These are phyloP conservation scores for Aspergillus bombycis DNA, from an alignment of 2,329 filamentous ascomycete genomes.

Conservation along the genomic window DNA sequence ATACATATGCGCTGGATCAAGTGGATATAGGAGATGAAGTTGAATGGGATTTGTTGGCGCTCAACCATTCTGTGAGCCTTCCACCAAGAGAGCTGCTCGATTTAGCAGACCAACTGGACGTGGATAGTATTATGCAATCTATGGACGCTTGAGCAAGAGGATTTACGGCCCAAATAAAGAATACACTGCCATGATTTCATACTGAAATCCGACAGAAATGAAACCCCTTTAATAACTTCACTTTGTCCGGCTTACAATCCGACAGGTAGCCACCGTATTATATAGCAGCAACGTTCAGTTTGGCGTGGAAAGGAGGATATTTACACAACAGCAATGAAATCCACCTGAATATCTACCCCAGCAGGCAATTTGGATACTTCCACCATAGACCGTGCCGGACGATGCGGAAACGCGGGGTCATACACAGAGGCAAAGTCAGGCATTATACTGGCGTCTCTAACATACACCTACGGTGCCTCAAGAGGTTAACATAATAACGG, in stretches of 20 bases:
- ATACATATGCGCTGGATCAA: neutral
- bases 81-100: slow-evolving; percentile 28
- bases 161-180: neutral
- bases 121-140: neutral
- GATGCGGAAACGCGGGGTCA: slow-evolving; percentile 15
- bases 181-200: neutral
- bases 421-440: slow-evolving; percentile 18
- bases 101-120: slow-evolving; percentile 29
- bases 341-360: slow-evolving; percentile 17
- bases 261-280: too few relatives aligned
- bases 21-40: slow-evolving; percentile 21
- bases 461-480: neutral
- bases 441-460: slow-evolving; percentile 22
- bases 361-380: slow-evolving; percentile 18
- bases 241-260: neutral
- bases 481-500: neutral
- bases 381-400: slow-evolving; percentile 19
- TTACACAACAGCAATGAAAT: slow-evolving; percentile 16
- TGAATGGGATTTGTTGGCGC: slow-evolving; percentile 28
- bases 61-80: slow-evolving; percentile 29
- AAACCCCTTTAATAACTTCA: neutral
- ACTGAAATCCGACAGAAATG: neutral
- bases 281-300: neutral
- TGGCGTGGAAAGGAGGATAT: neutral
- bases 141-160: neutral